Percentiles rank a stretch among this genome's conserved stretches.
phyloP scores from a whole-genome alignment of 371 early-diverging fungal species.

The Gilbertella persicaria region DNA sequence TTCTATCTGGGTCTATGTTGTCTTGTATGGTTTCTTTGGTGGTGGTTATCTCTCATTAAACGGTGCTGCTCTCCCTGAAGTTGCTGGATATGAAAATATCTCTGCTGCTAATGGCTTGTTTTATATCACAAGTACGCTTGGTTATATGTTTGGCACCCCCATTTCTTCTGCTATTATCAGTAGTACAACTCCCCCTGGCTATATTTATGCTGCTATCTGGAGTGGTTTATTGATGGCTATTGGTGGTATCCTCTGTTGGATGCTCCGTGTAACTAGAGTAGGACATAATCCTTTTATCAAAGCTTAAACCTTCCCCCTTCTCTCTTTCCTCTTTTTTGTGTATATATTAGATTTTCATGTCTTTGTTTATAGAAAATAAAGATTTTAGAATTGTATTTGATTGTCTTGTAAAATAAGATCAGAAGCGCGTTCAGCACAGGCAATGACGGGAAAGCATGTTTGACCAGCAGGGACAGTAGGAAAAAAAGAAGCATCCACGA shows the following conservation, averaged over 20 bases:
- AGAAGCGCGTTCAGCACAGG: conserved; percentile 28
- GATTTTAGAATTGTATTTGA: not conserved
- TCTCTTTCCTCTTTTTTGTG: not conserved
- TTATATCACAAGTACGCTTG: conserved; percentile 46
- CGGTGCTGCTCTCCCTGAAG: conserved; percentile 46
- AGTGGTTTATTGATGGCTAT: conserved; percentile 25
- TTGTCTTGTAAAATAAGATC: conserved; percentile 20
- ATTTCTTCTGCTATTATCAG: conserved; percentile 47
- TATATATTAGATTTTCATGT: too few species aligned
- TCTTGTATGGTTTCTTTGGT: conserved; percentile 57
- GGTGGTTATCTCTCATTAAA: conserved; percentile 58
- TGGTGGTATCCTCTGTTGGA: conserved; percentile 24
- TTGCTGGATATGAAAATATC: conserved; percentile 47
- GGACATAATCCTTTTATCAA: conserved; percentile 26
- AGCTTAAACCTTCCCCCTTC: not conserved
- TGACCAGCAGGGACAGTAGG: conserved; percentile 39
- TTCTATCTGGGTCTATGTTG: conserved; percentile 38
- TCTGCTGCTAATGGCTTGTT: conserved; percentile 52
- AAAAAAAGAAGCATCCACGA: conserved; percentile 53
- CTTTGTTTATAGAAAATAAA: not conserved
- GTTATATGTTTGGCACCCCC: conserved; percentile 55
- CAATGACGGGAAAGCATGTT: conserved; percentile 32
- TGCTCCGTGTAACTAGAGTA: conserved; percentile 30
- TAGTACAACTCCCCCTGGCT: conserved; percentile 22
- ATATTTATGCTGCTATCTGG: conserved; percentile 26